These are phyloP conservation scores for Kurtzmaniella natalensis DNA, from an alignment of 1,139 yeast species.

Conservation along the genomic window DNA sequence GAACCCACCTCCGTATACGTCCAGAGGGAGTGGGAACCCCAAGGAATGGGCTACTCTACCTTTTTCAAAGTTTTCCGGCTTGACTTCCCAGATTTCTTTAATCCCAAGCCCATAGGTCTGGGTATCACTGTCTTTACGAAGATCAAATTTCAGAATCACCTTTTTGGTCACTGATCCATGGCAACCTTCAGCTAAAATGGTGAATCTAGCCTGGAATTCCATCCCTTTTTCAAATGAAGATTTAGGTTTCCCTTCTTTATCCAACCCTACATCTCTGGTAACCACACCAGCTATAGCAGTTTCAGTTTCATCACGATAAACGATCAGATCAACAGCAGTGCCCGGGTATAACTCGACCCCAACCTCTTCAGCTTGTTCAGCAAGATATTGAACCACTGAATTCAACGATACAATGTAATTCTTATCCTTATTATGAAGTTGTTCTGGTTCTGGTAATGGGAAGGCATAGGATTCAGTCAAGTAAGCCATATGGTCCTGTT, in stretches of 20 bases:
- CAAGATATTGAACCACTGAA: slow-evolving; percentile 74
- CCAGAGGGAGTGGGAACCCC: slow-evolving; percentile 78
- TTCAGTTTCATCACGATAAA: slow-evolving; percentile 52
- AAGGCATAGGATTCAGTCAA: slow-evolving; percentile 54
- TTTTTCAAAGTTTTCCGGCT: slow-evolving; percentile 69
- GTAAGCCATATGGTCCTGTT: slow-evolving; percentile 64
- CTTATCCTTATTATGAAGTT: slow-evolving; percentile 71
- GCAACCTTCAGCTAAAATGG: slow-evolving; percentile 94
- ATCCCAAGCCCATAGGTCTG: slow-evolving; percentile 95
- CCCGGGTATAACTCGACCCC: slow-evolving; percentile 95
- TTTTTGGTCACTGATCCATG: slow-evolving; percentile 89
- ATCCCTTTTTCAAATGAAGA: slow-evolving; percentile 87
- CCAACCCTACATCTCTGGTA: slow-evolving; percentile 86
- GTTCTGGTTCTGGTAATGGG: slow-evolving; percentile 91
- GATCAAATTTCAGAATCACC: slow-evolving; percentile 60
- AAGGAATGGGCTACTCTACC: slow-evolving; percentile 86
- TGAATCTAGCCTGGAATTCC: slow-evolving; percentile 89
- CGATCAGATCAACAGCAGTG: slow-evolving; percentile 78
- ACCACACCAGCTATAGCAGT: slow-evolving; percentile 80
- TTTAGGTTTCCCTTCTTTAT: slow-evolving; percentile 70
- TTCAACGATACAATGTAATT: slow-evolving; percentile 84
- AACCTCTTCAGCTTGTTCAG: slow-evolving; percentile 85
- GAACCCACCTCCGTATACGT: slow-evolving; percentile 93
- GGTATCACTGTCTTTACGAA: slow-evolving; percentile 62
- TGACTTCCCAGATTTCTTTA: slow-evolving; percentile 97